Base-by-base conservation (phyloP, 2,329 filamentous ascomycete genomes). In the Chaetomium globosum region DNA sequence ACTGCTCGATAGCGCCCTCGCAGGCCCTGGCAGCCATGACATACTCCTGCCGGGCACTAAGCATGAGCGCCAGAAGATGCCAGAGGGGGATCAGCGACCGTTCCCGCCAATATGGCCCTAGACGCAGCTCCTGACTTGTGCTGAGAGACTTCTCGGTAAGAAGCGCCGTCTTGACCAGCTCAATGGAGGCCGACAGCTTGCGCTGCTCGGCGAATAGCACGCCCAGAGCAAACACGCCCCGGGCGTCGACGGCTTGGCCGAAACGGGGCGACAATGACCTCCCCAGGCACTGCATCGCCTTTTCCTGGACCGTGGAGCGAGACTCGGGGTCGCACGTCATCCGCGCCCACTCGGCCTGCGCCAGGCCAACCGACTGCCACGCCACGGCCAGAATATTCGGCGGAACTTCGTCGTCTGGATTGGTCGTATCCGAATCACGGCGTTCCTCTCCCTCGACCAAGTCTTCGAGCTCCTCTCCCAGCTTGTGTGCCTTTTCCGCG, bases 1-100 rank as follows among this genome's bases (percentile, higher is more conserved):
- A 96, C 73, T 96, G 92, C 70, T 97, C 93, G 74, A 98, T 90
- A 3, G 93, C 93, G 30, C 92, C 93, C 74, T 96, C 92, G 71
- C 93, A 98, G 36, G 93, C 89, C 72, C 89, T 88, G 31, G 87
- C 85, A 1, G 95, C 93, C 75, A 91, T 89, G 58, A 86, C 80
- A 72, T 91, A 96, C 68, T 97, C 93, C 70, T 96, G 90, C 69
- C 91, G 88, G 1, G 93, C 92, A 70, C 92, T 97, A 33, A 98
- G 79, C 26, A 98, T 82, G 28, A 99, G 82, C 0, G 92, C 89
- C 55, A 99, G 83, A 19, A 99, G 82, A 80, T 99, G 95, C 93
- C 95, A 97, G 28, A 97, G 78, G 2, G 93, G 89, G 28, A 98
- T 87, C 39, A 89, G 77, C 7, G 85, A 83, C 55, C 86, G 81